phyloP scores from a whole-genome alignment of 1,139 yeast species.

The Debaryomycetaceae sp. region DNA sequence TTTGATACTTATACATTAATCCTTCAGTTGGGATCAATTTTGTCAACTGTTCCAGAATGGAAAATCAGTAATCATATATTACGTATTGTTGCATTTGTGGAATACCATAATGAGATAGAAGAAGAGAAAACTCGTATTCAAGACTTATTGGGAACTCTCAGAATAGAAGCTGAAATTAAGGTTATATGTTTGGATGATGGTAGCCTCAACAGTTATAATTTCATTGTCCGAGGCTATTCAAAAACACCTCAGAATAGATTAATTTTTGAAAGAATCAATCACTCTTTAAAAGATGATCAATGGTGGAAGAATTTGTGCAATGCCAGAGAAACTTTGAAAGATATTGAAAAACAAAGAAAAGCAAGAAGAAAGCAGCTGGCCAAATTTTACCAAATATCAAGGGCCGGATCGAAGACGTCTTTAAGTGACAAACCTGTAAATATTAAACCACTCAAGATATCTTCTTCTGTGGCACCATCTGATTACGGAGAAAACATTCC shows the following conservation, averaged over 20 bases:
- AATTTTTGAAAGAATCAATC: constrained; percentile 31
- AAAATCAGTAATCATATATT: constrained; percentile 60
- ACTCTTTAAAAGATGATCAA: constrained; percentile 34
- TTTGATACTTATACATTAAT: constrained; percentile 94
- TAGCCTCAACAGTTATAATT: constrained; percentile 63
- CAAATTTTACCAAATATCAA: constrained; percentile 7
- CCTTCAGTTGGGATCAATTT: constrained; percentile 86
- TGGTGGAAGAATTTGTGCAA: constrained; percentile 68
- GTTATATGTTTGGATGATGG: constrained; percentile 68
- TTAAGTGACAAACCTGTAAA: neutral
- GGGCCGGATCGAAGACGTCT: constrained; percentile 6
- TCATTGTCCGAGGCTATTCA: constrained; percentile 64
- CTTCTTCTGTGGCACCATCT: constrained; percentile 11
- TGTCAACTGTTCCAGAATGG: constrained; percentile 94
- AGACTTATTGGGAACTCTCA: constrained; percentile 63
- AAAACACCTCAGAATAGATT: constrained; percentile 24
- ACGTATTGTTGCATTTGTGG: constrained; percentile 88
- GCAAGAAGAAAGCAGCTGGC: constrained; percentile 5
- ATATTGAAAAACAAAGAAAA: constrained; percentile 27
- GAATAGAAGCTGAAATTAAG: constrained; percentile 77
- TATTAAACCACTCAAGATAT: constrained; percentile 6
- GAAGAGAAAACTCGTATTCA: constrained; percentile 65
- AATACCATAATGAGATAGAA: constrained; percentile 60
- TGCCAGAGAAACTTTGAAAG: constrained; percentile 47
- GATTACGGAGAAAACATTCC: constrained; percentile 1